phyloP scores from a whole-genome alignment of 768 basidiomycete genomes.

The Naganishia antarctica region DNA sequence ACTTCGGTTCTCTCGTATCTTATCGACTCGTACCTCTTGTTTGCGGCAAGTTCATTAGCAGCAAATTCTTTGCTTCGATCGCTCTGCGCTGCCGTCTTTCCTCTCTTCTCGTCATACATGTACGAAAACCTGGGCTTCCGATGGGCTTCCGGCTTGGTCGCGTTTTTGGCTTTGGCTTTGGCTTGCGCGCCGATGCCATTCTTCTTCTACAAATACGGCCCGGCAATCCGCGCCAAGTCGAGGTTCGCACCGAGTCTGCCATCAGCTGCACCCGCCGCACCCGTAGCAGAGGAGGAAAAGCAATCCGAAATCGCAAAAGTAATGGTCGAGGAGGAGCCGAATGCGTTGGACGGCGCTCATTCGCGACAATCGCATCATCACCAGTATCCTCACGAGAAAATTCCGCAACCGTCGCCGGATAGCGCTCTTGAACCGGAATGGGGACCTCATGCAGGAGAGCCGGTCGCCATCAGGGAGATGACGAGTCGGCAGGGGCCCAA shows the following conservation, averaged over 20 bases:
- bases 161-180: conserved; percentile 34
- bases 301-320: neutral
- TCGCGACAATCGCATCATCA: neutral
- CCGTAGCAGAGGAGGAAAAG: conserved; percentile 1
- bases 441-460: conserved; percentile 18
- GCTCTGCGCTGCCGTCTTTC: conserved; percentile 62
- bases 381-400: neutral
- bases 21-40: conserved; percentile 42
- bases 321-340: neutral
- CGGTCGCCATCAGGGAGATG: conserved; percentile 13
- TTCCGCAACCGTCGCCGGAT: conserved; percentile 5
- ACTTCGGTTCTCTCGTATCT: conserved; percentile 2
- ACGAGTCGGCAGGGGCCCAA: conserved; percentile 9
- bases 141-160: conserved; percentile 35
- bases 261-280: neutral
- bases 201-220: conserved; percentile 36
- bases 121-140: conserved; percentile 37
- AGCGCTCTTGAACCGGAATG: conserved; percentile 26
- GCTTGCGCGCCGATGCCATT: conserved; percentile 38
- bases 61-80: conserved; percentile 63
- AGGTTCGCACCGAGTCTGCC: conserved; percentile 29
- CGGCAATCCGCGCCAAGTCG: conserved; percentile 40
- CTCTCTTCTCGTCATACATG: conserved; percentile 68
- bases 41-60: conserved; percentile 59
- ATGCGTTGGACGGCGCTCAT: neutral